phyloP scores from a whole-genome alignment of 345 rosid genomes.

The Salix purpurea region DNA sequence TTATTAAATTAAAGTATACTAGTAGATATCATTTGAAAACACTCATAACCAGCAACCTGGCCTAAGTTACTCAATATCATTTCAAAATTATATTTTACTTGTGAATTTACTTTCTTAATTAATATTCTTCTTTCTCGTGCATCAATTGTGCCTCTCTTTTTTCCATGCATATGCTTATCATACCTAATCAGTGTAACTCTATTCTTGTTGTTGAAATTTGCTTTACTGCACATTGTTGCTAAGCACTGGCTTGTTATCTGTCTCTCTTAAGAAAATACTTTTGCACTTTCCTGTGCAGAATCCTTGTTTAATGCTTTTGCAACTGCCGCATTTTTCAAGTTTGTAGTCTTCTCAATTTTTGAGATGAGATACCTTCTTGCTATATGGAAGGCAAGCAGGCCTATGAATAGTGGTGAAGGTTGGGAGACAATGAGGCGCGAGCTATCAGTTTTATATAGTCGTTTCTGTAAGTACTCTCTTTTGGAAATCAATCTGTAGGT shows the following conservation, averaged over 20 bases:
- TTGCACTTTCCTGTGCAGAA: constrained; percentile 47
- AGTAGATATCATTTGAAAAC: neutral
- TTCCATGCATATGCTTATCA: neutral
- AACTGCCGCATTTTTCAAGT: constrained; percentile 98
- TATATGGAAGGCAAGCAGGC: constrained; percentile 95
- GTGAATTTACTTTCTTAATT: neutral
- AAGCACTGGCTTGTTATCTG: neutral
- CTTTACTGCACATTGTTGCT: constrained; percentile 1
- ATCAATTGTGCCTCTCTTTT: neutral
- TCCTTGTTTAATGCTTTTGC: constrained; percentile 98
- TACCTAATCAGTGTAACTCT: neutral
- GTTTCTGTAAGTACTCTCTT: constrained; percentile 73
- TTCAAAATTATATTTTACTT: too few relatives aligned
- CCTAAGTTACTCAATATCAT: neutral
- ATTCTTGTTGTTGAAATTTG: neutral
- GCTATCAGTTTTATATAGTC: constrained; percentile 89
- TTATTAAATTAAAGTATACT: neutral
- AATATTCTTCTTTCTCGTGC: neutral
- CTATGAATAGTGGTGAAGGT: constrained; percentile 87
- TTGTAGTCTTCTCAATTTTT: constrained; percentile 93
- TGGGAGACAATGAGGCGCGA: constrained; percentile 98
- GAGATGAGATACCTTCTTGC: constrained; percentile 99
- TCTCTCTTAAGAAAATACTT: constrained; percentile 16
- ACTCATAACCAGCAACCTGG: neutral
- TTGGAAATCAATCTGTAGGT: neutral